Evolutionary conservation across 2,329 filamentous ascomycete genomes (phyloP).

Genomic region (Lachnellula arida): DNA sequence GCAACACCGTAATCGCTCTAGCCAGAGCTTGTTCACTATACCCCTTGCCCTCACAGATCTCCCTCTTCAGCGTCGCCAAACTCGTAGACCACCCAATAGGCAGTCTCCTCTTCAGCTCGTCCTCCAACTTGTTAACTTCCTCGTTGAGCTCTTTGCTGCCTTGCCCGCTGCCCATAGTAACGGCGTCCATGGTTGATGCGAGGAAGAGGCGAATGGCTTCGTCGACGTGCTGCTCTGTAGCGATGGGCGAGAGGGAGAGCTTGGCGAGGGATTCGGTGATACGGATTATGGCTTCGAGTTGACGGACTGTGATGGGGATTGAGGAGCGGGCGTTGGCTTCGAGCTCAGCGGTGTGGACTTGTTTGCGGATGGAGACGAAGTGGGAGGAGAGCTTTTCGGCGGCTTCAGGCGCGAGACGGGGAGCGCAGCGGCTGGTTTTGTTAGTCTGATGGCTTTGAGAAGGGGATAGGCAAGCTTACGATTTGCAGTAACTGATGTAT

Average conservation of each 20-base stretch:
- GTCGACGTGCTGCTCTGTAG: conserved; percentile 88
- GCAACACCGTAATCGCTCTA: conserved; percentile 77
- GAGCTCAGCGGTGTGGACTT: conserved; percentile 87
- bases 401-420: conserved; percentile 82
- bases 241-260: conserved; percentile 77
- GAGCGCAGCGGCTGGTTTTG: conserved; percentile 73
- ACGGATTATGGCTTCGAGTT: conserved; percentile 93
- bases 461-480: conserved; percentile 51
- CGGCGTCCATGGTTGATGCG: conserved; percentile 95
- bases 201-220: conserved; percentile 97
- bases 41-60: conserved; percentile 88
- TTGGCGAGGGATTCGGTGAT: conserved; percentile 97
- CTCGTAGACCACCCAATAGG: conserved; percentile 96
- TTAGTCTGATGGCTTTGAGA: background rate
- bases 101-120: conserved; percentile 79
- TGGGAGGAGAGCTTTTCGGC: conserved; percentile 95
- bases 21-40: conserved; percentile 86
- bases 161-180: conserved; percentile 80
- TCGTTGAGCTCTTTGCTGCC: conserved; percentile 87
- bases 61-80: conserved; percentile 75
- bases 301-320: conserved; percentile 95
- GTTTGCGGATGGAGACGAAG: conserved; percentile 91
- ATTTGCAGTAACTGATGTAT: conserved; percentile 96
- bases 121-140: conserved; percentile 80
- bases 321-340: conserved; percentile 86